Evolutionary conservation across 2,329 filamentous ascomycete species (phyloP).

Genomic region (Zasmidium citrigriseum): DNA sequence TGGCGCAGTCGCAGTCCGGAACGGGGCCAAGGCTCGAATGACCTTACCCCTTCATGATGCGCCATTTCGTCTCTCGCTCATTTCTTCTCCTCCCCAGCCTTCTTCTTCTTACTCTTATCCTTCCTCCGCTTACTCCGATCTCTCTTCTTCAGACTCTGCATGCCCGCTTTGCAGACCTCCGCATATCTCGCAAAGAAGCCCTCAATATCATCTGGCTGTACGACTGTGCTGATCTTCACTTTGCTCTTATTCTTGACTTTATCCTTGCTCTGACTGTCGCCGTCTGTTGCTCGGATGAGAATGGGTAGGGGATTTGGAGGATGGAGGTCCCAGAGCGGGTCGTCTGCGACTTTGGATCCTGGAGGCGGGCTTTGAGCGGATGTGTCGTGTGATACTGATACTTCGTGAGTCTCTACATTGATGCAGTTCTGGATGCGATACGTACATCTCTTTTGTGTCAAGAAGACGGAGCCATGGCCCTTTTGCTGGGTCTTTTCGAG

Average conservation of each 20-base stretch:
- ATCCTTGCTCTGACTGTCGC: constrained; percentile 53
- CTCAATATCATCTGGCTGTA: constrained; percentile 74
- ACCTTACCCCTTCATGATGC: no score
- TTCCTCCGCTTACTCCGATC: constrained; percentile 84
- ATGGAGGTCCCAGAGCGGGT: constrained; percentile 62
- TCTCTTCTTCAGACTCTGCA: constrained; percentile 87
- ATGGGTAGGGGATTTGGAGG: constrained; percentile 66
- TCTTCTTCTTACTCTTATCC: constrained; percentile 74
- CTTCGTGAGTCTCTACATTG: constrained; percentile 4
- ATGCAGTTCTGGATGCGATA: background rate
- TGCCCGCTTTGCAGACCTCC: constrained; percentile 85
- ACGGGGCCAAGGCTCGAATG: no score
- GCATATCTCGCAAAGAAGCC: constrained; percentile 82
- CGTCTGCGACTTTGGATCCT: constrained; percentile 46
- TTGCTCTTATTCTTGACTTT: constrained; percentile 59
- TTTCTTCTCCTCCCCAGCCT: constrained; percentile 31
- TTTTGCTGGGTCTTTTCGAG: constrained; percentile 67
- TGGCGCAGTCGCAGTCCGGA: no score
- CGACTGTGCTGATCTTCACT: constrained; percentile 79
- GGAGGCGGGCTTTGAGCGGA: constrained; percentile 40
- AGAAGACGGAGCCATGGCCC: constrained; percentile 71
- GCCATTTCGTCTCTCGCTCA: background rate
- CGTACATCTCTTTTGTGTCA: constrained; percentile 75
- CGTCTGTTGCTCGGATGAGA: constrained; percentile 82
- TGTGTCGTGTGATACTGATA: constrained; percentile 44